Evolutionary conservation across 2,329 filamentous ascomycete genomes (phyloP).

Genomic region (Aspergillus spinulosporus): DNA sequence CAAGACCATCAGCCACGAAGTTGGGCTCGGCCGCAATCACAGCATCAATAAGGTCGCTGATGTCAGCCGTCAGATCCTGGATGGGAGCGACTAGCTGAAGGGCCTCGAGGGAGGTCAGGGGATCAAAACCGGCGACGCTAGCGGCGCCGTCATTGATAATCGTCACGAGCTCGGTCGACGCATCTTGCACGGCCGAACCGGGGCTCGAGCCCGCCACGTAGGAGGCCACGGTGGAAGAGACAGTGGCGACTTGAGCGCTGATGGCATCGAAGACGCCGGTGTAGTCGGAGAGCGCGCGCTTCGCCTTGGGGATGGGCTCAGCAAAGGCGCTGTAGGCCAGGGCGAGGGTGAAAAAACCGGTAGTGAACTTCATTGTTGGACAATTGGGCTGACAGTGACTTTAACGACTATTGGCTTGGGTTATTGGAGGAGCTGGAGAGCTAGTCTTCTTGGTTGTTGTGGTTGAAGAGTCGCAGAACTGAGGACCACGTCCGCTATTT

Average conservation of each 20-base stretch:
- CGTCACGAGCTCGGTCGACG: constrained; percentile 8
- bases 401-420: background rate
- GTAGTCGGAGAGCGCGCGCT: constrained; percentile 16
- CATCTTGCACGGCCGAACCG: constrained; percentile 8
- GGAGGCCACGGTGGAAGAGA: constrained; percentile 8
- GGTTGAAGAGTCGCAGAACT: background rate
- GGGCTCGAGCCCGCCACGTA: constrained; percentile 11
- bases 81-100: constrained; percentile 14
- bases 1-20: constrained; percentile 7
- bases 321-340: constrained; percentile 12
- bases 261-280: constrained; percentile 10
- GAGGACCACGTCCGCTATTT: constrained; percentile 9
- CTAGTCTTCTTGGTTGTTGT: background rate
- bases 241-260: constrained; percentile 11
- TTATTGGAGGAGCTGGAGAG: background rate
- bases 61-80: constrained; percentile 10
- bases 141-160: constrained; percentile 14
- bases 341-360: constrained; percentile 10
- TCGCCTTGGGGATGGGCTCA: constrained; percentile 15
- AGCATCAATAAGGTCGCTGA: constrained; percentile 9
- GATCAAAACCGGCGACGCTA: constrained; percentile 1
- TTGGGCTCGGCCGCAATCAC: constrained; percentile 14
- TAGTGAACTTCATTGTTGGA: constrained; percentile 15
- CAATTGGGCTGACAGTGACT: background rate
- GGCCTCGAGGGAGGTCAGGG: constrained; percentile 12